Percentiles rank a stretch among this genome's conserved stretches.
Evolutionary conservation across 192 early-diverging fungal species (phyloP).

Genomic region (Coemansia sp.): DNA sequence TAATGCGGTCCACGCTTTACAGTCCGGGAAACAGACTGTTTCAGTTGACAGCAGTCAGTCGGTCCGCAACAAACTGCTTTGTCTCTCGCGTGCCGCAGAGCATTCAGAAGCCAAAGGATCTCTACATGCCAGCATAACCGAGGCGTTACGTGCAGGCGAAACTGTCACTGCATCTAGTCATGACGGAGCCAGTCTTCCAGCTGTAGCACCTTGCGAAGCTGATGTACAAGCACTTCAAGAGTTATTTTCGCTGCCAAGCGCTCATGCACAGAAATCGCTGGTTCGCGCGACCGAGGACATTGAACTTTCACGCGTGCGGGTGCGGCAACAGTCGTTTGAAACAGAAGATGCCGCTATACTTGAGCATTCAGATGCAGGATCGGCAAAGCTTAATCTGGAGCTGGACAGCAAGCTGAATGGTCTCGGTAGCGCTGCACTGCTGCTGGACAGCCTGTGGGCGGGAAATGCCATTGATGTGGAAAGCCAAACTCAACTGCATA

Average conservation of each 20-base stretch:
- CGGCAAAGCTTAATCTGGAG: background rate
- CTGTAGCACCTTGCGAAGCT: no score
- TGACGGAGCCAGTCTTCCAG: no score
- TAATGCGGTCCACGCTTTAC: background rate
- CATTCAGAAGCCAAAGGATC: no score
- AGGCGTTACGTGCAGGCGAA: no score
- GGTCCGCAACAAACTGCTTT: no score
- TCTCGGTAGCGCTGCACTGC: slow-evolving; percentile 4
- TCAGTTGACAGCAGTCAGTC: no score
- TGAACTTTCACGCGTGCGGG: slow-evolving; percentile 8
- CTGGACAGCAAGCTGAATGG: background rate
- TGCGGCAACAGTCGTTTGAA: background rate
- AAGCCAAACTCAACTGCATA: background rate
- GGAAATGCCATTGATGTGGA: background rate
- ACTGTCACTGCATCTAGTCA: no score
- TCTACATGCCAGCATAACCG: no score
- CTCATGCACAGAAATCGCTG: background rate
- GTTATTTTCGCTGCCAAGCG: no score
- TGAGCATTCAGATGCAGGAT: background rate
- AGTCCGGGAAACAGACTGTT: background rate
- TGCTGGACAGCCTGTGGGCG: slow-evolving; percentile 17
- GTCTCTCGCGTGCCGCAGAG: no score
- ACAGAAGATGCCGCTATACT: slow-evolving; percentile 12
- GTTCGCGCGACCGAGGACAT: slow-evolving; percentile 17
- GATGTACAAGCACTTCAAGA: no score